Conservation (phyloP, 768 basidiomycete genomes). For the Termitomyces sp. region DNA sequence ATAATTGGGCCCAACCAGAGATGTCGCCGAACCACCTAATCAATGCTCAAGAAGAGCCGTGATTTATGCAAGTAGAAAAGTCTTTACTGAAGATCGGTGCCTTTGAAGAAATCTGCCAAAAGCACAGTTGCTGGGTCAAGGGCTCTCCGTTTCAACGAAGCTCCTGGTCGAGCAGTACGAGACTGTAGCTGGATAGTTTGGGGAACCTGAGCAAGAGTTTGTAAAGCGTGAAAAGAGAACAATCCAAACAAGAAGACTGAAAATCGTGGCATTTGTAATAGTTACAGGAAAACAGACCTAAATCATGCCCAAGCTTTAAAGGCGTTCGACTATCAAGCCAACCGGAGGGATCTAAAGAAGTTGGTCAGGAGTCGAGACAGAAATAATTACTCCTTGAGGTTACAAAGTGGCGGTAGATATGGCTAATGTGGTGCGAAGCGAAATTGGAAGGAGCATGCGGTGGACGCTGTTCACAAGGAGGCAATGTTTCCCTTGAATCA, state of each 20-base stretch:
- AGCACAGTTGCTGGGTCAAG: slow-evolving; percentile 35
- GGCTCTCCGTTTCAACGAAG: slow-evolving; percentile 26
- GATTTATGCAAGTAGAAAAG: not conserved
- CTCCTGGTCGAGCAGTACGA: slow-evolving; percentile 5
- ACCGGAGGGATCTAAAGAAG: not conserved
- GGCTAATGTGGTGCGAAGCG: not conserved
- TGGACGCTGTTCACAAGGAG: not conserved
- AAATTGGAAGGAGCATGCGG: not conserved
- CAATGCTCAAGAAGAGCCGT: not conserved
- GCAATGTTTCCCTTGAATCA: not conserved
- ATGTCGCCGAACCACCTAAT: slow-evolving; percentile 49
- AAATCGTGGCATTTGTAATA: not conserved
- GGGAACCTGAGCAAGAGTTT: slow-evolving; percentile 4
- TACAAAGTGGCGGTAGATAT: not conserved
- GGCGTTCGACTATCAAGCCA: not conserved
- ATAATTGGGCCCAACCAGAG: slow-evolving; percentile 23
- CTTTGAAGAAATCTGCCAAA: slow-evolving; percentile 46
- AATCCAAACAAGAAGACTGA: not conserved
- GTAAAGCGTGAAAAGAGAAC: not conserved
- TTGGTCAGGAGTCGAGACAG: not conserved
- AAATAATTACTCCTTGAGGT: not conserved
- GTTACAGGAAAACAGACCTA: not conserved
- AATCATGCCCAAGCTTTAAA: not conserved
- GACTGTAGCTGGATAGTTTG: slow-evolving; percentile 22
- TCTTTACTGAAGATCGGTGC: slow-evolving; percentile 52